Evolutionary conservation across 2,329 filamentous ascomycete species (phyloP).

Genomic region (Arthrobotrys musiformis): DNA sequence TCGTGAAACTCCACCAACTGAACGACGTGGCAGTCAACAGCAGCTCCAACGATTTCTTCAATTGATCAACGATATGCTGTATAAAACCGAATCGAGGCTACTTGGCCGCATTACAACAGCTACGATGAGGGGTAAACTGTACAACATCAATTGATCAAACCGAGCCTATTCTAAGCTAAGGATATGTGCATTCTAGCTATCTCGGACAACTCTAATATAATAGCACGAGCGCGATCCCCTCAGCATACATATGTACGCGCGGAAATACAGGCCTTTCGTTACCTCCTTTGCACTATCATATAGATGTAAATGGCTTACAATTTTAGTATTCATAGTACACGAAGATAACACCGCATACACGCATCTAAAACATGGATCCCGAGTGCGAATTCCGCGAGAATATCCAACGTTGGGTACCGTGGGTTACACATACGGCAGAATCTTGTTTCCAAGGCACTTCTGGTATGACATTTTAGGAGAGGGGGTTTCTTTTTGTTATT

Average conservation of each 20-base stretch:
- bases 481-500: too few relatives aligned
- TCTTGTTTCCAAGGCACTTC: background rate
- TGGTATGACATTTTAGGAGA: background rate
- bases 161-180: background rate
- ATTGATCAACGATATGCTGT: too few relatives aligned
- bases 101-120: too few relatives aligned
- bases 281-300: background rate
- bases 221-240: background rate
- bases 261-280: background rate
- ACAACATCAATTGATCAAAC: background rate
- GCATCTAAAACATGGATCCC: background rate
- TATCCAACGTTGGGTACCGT: background rate
- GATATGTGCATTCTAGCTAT: background rate
- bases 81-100: too few relatives aligned
- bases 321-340: background rate
- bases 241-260: background rate
- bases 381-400: background rate
- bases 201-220: background rate
- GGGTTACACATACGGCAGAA: conserved; percentile 2
- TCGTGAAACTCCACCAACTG: background rate
- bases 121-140: too few relatives aligned
- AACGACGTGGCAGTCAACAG: background rate
- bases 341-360: background rate
- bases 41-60: too few relatives aligned
- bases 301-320: background rate